Evolutionary conservation across 2,329 filamentous ascomycete species (phyloP).

Genomic region (Alternaria metachromatica): DNA sequence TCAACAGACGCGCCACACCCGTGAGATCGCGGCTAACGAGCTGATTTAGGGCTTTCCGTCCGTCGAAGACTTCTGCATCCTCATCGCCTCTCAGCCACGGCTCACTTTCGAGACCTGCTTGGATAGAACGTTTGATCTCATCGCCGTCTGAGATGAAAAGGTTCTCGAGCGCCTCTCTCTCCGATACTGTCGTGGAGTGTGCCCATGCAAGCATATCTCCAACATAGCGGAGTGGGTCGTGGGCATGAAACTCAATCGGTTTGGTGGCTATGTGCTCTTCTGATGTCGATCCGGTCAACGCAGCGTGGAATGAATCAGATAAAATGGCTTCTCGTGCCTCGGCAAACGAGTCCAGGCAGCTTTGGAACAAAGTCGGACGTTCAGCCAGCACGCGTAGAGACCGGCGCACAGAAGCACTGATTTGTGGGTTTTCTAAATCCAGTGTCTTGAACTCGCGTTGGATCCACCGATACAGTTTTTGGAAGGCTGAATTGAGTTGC

Average conservation of each 20-base stretch:
- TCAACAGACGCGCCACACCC: slow-evolving; percentile 81
- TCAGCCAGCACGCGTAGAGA: slow-evolving; percentile 89
- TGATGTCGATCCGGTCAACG: slow-evolving; percentile 76
- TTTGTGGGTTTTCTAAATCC: slow-evolving; percentile 92
- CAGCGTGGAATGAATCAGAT: slow-evolving; percentile 86
- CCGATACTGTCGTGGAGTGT: slow-evolving; percentile 91
- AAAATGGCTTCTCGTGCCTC: slow-evolving; percentile 86
- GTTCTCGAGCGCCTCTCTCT: slow-evolving; percentile 88
- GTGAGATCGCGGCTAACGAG: slow-evolving; percentile 86
- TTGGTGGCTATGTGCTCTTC: slow-evolving; percentile 67
- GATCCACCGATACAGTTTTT: slow-evolving; percentile 95
- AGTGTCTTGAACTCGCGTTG: slow-evolving; percentile 91
- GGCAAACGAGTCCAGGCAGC: slow-evolving; percentile 89
- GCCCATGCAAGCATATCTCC: slow-evolving; percentile 98
- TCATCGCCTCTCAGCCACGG: slow-evolving; percentile 74
- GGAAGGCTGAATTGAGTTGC: slow-evolving; percentile 85
- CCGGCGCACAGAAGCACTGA: slow-evolving; percentile 81
- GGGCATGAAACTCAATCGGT: slow-evolving; percentile 91
- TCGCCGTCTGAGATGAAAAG: slow-evolving; percentile 91
- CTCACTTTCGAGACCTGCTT: slow-evolving; percentile 80
- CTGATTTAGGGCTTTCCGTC: slow-evolving; percentile 79
- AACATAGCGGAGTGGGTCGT: slow-evolving; percentile 89
- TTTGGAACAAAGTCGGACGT: slow-evolving; percentile 87
- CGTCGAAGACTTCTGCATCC: slow-evolving; percentile 71
- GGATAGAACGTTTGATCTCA: slow-evolving; percentile 82